These are phyloP conservation scores for Candida montana DNA, from an alignment of 805 yeast species.

Conservation along the genomic window DNA sequence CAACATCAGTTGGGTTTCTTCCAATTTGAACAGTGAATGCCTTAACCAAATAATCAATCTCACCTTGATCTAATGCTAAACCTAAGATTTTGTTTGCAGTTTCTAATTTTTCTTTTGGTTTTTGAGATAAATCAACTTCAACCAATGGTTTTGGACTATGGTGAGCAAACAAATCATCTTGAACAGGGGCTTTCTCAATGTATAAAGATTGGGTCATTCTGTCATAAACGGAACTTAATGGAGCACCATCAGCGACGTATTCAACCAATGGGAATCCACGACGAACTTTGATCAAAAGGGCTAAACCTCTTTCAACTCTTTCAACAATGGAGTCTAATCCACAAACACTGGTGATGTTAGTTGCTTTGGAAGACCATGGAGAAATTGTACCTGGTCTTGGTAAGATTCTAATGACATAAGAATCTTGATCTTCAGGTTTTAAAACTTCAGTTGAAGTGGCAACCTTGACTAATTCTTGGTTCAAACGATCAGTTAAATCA, in stretches of 20 bases:
- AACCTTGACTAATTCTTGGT: conserved; percentile 34
- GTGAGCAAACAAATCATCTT: conserved; percentile 68
- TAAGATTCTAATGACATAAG: conserved; percentile 64
- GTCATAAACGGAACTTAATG: conserved; percentile 74
- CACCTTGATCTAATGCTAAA: conserved; percentile 91
- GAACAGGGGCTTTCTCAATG: conserved; percentile 55
- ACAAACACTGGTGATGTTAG: conserved; percentile 86
- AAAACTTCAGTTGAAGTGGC: conserved; percentile 27
- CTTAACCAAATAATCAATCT: conserved; percentile 77
- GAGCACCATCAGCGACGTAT: conserved; percentile 46
- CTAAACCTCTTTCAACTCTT: conserved; percentile 88
- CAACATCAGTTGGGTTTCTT: conserved; percentile 96
- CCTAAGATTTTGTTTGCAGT: conserved; percentile 83
- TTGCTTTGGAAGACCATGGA: conserved; percentile 99
- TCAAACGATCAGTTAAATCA: conserved; percentile 45
- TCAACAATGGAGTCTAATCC: conserved; percentile 68
- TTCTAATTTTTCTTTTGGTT: conserved; percentile 50
- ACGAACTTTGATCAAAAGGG: conserved; percentile 64
- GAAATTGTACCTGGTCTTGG: conserved; percentile 97
- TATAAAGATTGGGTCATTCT: conserved; percentile 87
- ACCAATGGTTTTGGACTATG: conserved; percentile 82
- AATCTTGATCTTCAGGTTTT: conserved; percentile 34
- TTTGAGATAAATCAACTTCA: conserved; percentile 55
- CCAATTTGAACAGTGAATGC: conserved; percentile 74
- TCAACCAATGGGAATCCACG: conserved; percentile 64